Evolutionary conservation across 306 rosid species (phyloP).

Genomic region (barrel medic (Medicago truncatula)): DNA sequence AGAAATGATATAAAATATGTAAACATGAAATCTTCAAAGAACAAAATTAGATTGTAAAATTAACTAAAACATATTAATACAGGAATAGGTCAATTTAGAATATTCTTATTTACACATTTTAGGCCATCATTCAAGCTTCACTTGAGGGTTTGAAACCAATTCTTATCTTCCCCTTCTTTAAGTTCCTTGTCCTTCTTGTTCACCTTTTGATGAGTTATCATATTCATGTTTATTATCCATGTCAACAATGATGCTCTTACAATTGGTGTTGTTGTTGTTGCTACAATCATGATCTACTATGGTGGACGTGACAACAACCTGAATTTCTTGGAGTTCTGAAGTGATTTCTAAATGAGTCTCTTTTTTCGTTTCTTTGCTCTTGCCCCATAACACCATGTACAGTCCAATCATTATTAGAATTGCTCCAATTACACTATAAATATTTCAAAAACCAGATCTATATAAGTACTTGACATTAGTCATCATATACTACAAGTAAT

Average conservation of each 20-base stretch:
- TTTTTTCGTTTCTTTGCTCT: conserved; percentile 43
- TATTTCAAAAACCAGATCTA: conserved; percentile 1
- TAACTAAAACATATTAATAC: not conserved
- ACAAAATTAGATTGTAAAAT: not conserved
- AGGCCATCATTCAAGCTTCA: not conserved
- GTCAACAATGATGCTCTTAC: not conserved
- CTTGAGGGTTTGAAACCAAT: not conserved
- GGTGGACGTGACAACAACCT: conserved; percentile 33
- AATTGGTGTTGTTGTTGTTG: not conserved
- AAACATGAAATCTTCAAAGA: not conserved
- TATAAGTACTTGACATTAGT: not conserved
- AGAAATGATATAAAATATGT: too few relatives aligned
- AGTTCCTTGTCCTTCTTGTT: conserved; percentile 6
- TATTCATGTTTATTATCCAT: not conserved
- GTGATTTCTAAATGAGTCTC: conserved; percentile 23
- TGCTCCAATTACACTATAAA: conserved; percentile 47
- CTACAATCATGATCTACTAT: not conserved
- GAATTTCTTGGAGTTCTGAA: conserved; percentile 13
- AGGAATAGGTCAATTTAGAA: not conserved
- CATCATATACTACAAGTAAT: not conserved
- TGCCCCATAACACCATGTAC: conserved; percentile 55
- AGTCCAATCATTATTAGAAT: conserved; percentile 48
- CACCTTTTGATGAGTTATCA: conserved; percentile 8
- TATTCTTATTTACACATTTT: conserved; percentile 6
- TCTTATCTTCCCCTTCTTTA: conserved; percentile 20